A percentile compares a stretch with the other conserved stretches of the same genome.
Evolutionary conservation across 371 early-diverging fungal genomes (phyloP).

Genomic region (Mortierella sp.): DNA sequence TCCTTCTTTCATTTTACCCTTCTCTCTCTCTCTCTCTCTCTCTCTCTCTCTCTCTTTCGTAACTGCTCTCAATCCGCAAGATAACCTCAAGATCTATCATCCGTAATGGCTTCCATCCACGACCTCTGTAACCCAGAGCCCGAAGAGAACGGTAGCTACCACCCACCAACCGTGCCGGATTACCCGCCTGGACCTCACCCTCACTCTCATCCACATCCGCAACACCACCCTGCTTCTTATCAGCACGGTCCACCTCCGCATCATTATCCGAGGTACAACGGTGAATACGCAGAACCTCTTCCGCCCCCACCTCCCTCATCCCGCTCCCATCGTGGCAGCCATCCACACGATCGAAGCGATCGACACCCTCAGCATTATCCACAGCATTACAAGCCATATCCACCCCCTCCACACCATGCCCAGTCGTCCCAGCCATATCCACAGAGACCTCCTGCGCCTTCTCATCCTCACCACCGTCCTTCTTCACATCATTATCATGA

Average conservation of each 20-base stretch:
- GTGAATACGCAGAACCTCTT: background rate
- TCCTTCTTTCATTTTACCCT: background rate
- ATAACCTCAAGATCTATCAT: background rate
- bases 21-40: background rate
- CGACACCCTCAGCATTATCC: slow-evolving; percentile 9
- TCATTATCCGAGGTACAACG: background rate
- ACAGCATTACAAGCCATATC: slow-evolving; percentile 17
- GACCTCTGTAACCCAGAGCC: slow-evolving; percentile 46
- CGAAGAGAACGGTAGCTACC: slow-evolving; percentile 4
- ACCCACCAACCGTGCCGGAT: background rate
- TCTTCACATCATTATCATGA: slow-evolving; percentile 9
- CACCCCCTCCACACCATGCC: slow-evolving; percentile 13
- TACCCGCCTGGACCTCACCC: slow-evolving; percentile 2
- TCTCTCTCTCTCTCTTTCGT: background rate
- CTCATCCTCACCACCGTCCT: slow-evolving; percentile 1
- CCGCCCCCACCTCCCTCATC: background rate
- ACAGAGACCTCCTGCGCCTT: background rate
- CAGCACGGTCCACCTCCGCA: background rate
- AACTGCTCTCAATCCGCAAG: background rate
- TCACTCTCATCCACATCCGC: background rate
- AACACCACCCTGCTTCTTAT: slow-evolving; percentile 1
- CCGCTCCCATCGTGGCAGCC: background rate
- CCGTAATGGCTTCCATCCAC: slow-evolving; percentile 49
- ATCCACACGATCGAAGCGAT: background rate
- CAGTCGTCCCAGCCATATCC: slow-evolving; percentile 8